phyloP scores from a whole-genome alignment of 257 asterid genomes.

The Ilex asprella region DNA sequence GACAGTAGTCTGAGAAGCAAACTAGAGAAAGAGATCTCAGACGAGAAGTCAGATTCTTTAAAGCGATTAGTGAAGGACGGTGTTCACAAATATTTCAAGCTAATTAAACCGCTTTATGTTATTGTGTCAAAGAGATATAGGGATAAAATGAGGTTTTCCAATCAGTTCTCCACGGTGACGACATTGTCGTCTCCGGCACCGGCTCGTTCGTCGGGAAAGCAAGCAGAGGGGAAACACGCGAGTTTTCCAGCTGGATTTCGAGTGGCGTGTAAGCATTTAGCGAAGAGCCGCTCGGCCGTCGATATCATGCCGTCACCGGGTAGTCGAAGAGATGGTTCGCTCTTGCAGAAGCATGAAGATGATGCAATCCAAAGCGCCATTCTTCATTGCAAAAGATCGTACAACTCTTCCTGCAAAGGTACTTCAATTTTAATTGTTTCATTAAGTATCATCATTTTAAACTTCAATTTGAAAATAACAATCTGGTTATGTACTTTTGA shows the following conservation, averaged over 20 bases:
- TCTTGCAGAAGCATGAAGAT: constrained; percentile 54
- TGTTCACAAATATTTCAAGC: constrained; percentile 48
- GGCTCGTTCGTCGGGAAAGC: constrained; percentile 31
- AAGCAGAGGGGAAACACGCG: constrained; percentile 29
- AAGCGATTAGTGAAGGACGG: constrained; percentile 23
- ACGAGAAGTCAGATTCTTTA: constrained; percentile 22
- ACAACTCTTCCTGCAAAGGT: constrained; percentile 50
- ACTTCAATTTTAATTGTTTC: not conserved
- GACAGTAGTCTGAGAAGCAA: constrained; percentile 49
- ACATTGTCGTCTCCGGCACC: constrained; percentile 45
- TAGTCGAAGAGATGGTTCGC: constrained; percentile 55
- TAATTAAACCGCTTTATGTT: constrained; percentile 48
- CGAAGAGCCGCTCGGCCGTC: constrained; percentile 54
- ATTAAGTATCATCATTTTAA: not conserved
- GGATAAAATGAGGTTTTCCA: constrained; percentile 21
- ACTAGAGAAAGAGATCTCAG: constrained; percentile 28
- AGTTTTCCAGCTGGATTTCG: constrained; percentile 41
- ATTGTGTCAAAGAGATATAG: constrained; percentile 43
- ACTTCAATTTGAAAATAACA: not conserved
- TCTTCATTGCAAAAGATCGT: constrained; percentile 64
- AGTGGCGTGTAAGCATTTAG: constrained; percentile 39
- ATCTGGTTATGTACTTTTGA: not conserved
- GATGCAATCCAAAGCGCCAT: constrained; percentile 33
- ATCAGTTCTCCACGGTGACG: constrained; percentile 20
- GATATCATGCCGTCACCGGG: constrained; percentile 23